Evolutionary conservation across 331 rosid genomes (phyloP), one percentile per base, ranked within the genome.

Genomic region (Dryas integrifolia): DNA sequence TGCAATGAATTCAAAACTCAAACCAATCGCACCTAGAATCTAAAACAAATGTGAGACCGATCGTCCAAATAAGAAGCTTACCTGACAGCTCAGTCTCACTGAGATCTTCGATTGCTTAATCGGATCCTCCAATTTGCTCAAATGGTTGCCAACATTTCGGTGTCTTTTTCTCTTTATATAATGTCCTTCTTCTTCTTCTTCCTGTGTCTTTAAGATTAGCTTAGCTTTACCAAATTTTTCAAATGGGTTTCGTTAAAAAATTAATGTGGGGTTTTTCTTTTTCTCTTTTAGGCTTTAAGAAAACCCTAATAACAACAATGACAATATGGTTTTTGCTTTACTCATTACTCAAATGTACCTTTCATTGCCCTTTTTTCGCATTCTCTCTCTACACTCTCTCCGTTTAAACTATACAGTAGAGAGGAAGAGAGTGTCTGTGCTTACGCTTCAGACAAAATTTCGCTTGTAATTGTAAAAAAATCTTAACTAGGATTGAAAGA

Each of bases 241-340:
- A 58, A 53, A 60, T 70, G 70, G 67, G 53, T 57, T 40, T n/a
- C 11, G 13, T 14, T 58, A 35, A 18, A 45, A 72, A 41, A 16
- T 9, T 39, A 57, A 30, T 15, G 18, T 15, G 0, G 58, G 60
- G 72, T 21, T 16, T 4, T n/a, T 21, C 53, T 35, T 35, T 15
- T 38, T 46, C 46, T 65, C 69, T 47, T 79, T 72, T 41, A 69
- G 75, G 84, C 77, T 81, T 73, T 72, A 86, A 79, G 85, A 84
- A 84, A 89, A 88, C 91, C 92, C 92, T 79, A 64, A 66, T 21
- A 72, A 84, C 76, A 71, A 67, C 86, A 86, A 83, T 83, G 96
- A 80, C 82, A 86, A 74, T 81, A 82, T 85, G 78, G 89, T 87
- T 76, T 89, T 82, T 77, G 91, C 89, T 87, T 88, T 87, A 83